phyloP scores from a whole-genome alignment of 352 stramenopile genomes.

The Stephanocyclus meneghinianus region DNA sequence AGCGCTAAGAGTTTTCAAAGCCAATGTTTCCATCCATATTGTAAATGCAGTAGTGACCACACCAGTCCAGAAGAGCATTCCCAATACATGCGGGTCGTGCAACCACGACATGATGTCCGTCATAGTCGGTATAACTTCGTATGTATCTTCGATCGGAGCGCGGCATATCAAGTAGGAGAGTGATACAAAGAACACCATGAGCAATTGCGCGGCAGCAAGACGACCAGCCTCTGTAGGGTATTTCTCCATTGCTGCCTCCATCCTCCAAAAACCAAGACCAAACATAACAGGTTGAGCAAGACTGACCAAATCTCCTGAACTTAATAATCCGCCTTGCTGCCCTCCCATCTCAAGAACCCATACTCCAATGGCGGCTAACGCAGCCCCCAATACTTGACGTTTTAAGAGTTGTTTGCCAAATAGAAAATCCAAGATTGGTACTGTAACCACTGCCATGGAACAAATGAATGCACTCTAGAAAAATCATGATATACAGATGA shows the following conservation, averaged over 20 bases:
- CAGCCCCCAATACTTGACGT: constrained; percentile 54
- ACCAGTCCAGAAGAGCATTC: constrained; percentile 61
- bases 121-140: constrained; percentile 19
- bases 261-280: constrained; percentile 79
- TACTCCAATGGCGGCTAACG: constrained; percentile 67
- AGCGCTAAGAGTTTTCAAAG: constrained; percentile 63
- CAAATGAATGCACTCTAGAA: constrained; percentile 73
- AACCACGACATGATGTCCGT: constrained; percentile 55
- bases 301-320: constrained; percentile 48
- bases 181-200: constrained; percentile 64
- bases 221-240: constrained; percentile 57
- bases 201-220: constrained; percentile 63
- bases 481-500: not conserved
- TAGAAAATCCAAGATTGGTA: constrained; percentile 69
- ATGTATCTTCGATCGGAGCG: constrained; percentile 15
- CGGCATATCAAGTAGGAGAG: constrained; percentile 41
- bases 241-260: constrained; percentile 69
- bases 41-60: constrained; percentile 67
- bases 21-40: constrained; percentile 72
- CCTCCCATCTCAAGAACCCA: constrained; percentile 35
- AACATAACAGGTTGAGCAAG: constrained; percentile 72
- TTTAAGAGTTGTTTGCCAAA: constrained; percentile 55
- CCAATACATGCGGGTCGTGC: constrained; percentile 51
- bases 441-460: constrained; percentile 69
- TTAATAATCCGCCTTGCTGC: constrained; percentile 36